Evolutionary conservation across 164 flowering plant genomes (phyloP), one percentile per base, ranked within the genome.

Genomic region (Nymphaea colorata): DNA sequence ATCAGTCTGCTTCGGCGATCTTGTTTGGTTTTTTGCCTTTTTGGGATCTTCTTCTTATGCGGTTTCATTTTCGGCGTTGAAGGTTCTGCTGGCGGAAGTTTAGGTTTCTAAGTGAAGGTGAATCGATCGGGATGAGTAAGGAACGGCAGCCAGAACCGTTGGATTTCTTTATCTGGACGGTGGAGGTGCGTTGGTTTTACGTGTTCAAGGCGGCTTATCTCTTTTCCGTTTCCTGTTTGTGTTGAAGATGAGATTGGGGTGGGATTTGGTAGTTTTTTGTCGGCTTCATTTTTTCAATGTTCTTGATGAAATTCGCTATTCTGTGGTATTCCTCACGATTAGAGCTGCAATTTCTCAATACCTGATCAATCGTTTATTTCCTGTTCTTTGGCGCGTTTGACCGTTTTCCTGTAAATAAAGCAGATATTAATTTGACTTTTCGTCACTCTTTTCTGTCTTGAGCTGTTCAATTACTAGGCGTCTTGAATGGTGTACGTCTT

Each of bases 131-230:
- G 69, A 87, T 87, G 93, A 86, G 66, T 71, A 86, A 83, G 77
- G 84, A 73, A 42, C 83, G 80, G 60, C 83, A 80, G 43, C 97
- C 97, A n/a, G 97, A 90, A 80, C 97, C 97, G 66, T 82, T 90
- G 62, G 97, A 90, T 83, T 90, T 90, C 91, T 90, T 90, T 79
- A 86, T 90, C 61, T 90, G 97, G 97, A 90, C 92, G 62, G 91
- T 86, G 64, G 91, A 90, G 94, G 97, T 90, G 79, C 57, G 25
- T 18, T 44, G 43, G 25, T 17, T 12, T 61, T 17, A 11, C 64
- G n/a, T 47, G 8, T 8, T 51, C 57, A 51, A 25, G 36, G 36
- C 36, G 36, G 36, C 36, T 25, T 25, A 25, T 25, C 36, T 25
- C 36, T 25, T 25, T 25, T 25, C 59, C 16, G 59, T 8, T 55